These are phyloP conservation scores for Nakaseomyces sp. DNA, from an alignment of 1,139 yeast species.

Conservation along the genomic window DNA sequence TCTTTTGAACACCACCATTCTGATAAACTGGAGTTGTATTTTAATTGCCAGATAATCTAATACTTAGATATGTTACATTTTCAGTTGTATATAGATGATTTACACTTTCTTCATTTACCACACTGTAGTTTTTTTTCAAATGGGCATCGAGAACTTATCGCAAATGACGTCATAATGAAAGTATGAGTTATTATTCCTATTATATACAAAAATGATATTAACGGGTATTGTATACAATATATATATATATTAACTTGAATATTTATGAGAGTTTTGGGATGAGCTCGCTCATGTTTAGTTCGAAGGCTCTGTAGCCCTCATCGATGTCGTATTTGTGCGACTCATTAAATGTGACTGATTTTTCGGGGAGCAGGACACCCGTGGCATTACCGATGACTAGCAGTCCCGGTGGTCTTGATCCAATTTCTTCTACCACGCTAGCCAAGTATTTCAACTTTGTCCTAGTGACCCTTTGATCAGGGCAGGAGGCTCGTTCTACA, in stretches of 20 bases:
- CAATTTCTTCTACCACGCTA: slow-evolving; percentile 67
- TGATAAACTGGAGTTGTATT: background rate
- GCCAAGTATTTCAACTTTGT: slow-evolving; percentile 60
- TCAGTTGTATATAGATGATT: background rate
- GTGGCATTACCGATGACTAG: slow-evolving; percentile 79
- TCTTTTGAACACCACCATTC: slow-evolving; percentile 14
- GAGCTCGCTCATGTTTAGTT: slow-evolving; percentile 9
- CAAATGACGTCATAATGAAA: background rate
- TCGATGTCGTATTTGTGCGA: slow-evolving; percentile 35
- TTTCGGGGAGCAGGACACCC: slow-evolving; percentile 39
- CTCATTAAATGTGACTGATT: slow-evolving; percentile 24
- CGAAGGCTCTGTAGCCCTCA: slow-evolving; percentile 44
- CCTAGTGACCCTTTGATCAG: slow-evolving; percentile 80
- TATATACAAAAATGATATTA: no score
- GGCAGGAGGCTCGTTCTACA: slow-evolving; percentile 86
- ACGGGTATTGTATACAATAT: no score
- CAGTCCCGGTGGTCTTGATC: slow-evolving; percentile 90
- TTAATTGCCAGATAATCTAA: no score
- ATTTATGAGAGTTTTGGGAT: background rate
- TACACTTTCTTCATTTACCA: no score
- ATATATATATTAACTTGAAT: no score
- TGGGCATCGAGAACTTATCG: background rate
- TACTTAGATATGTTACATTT: background rate
- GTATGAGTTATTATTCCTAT: no score
- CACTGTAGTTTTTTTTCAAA: background rate